Base-by-base conservation (phyloP, 345 rosid species). In the Eucalyptus curtisii region DNA sequence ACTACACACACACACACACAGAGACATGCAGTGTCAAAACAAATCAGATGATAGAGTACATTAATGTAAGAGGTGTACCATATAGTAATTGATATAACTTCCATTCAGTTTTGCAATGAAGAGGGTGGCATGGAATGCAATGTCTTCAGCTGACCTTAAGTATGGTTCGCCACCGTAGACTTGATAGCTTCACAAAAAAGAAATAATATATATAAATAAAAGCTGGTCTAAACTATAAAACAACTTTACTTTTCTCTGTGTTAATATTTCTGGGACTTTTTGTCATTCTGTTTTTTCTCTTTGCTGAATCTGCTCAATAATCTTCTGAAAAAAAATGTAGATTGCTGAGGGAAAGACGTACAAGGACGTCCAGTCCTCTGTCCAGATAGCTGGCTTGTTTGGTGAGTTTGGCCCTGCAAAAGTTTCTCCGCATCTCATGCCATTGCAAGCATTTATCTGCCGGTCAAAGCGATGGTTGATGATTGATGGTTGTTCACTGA, bases 291-390 rank as follows among this genome's bases (percentile, higher is more conserved):
- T 31, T 55, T 30, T 55, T 24, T 52, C 79, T 49, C 13, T 17
- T 13, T 61, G 49, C 40, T 13, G 1, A 15, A 55, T 57, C 33
- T 47, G 44, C 84, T 86, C 57, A 40, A 40, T 76, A 22, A 76
- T 76, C 84, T 76, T 40, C 84, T 40, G 84, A 76, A 64, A 40
- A 40, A 37, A 37, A 53, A 27, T 14, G 25, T 45, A 71, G 84
- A 76, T 22, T 40, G 84, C 84, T 40, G 27, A 76, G 47, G 82
- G 30, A 84, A 86, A 89, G 80, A 81, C 96, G 50, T 95, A 97
- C 98, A 94, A 96, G 84, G 97, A 96, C 42, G 99, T 96, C 99
- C 99, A 97, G 31, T 95, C 91, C 84, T 97, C 99, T 25, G 99
- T 97, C 99, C 99, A 97, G 76, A 96, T 86, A 33, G 96, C 92